Percentiles rank a stretch among this genome's conserved stretches.
These are phyloP conservation scores for Cyclostephanos invisitatus DNA, from an alignment of 108 stramenopile genomes.

Conservation along the genomic window DNA sequence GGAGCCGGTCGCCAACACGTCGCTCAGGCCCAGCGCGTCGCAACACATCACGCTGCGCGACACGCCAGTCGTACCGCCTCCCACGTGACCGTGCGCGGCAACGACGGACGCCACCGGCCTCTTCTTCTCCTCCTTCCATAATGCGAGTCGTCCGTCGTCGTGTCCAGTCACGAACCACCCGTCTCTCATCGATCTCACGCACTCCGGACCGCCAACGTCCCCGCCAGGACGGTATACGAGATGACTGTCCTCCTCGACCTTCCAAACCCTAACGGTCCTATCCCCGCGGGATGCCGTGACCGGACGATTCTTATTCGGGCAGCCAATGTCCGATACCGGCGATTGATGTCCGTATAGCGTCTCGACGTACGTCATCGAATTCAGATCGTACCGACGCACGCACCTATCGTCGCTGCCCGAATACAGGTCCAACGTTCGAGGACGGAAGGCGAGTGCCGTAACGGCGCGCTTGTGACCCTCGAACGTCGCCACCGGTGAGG, in stretches of 20 bases:
- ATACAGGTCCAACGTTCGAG: constrained; percentile 85
- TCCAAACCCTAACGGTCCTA: constrained; percentile 95
- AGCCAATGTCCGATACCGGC: constrained; percentile 82
- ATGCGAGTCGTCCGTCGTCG: constrained; percentile 87
- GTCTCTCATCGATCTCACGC: constrained; percentile 78
- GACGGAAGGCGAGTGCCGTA: constrained; percentile 82
- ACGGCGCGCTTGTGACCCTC: constrained; percentile 86
- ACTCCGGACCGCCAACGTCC: constrained; percentile 73
- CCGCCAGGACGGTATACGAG: constrained; percentile 90
- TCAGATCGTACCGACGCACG: constrained; percentile 85
- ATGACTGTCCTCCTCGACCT: constrained; percentile 96
- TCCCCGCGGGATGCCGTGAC: constrained; percentile 83
- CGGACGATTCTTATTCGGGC: constrained; percentile 84
- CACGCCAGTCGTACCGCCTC: constrained; percentile 31
- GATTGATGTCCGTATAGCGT: constrained; percentile 98
- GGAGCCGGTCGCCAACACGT: constrained; percentile 82
- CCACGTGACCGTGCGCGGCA: constrained; percentile 59
- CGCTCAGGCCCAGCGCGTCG: constrained; percentile 63
- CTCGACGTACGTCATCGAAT: constrained; percentile 96
- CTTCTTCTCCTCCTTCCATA: constrained; percentile 95
- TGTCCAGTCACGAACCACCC: constrained; percentile 95
- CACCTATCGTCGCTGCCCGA: constrained; percentile 93
- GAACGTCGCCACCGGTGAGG: constrained; percentile 68
- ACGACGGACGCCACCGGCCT: constrained; percentile 72
- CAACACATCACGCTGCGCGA: constrained; percentile 60